Evolutionary conservation across 495 filamentous ascomycete genomes (phyloP).

Genomic region (Trichoderma gamsii): DNA sequence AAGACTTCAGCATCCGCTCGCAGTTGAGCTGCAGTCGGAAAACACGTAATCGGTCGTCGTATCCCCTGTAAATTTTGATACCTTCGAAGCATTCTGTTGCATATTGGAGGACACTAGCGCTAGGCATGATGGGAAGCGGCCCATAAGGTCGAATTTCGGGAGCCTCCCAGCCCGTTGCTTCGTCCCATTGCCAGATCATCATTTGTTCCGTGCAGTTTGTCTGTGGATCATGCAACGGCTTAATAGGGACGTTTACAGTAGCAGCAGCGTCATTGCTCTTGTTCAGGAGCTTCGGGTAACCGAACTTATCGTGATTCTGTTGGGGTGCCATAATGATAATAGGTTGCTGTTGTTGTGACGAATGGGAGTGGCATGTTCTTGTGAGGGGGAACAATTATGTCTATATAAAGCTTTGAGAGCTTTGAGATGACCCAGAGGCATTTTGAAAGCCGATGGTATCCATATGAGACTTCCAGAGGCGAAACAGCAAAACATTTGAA

Average conservation of each 20-base stretch:
- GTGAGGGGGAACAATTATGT: background rate
- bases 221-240: slow-evolving; percentile 18
- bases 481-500: too few relatives aligned
- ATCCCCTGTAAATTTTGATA: slow-evolving; percentile 78
- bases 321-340: background rate
- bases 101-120: slow-evolving; percentile 78
- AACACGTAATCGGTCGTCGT: slow-evolving; percentile 72
- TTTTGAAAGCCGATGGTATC: too few relatives aligned
- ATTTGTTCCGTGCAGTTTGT: slow-evolving; percentile 84
- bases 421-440: too few relatives aligned
- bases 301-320: background rate
- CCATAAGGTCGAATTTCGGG: slow-evolving; percentile 76
- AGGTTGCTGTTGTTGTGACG: background rate
- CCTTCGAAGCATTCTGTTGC: slow-evolving; percentile 92
- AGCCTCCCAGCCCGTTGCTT: slow-evolving; percentile 62
- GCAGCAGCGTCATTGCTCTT: background rate
- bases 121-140: slow-evolving; percentile 75
- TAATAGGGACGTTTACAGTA: background rate
- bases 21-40: slow-evolving; percentile 80
- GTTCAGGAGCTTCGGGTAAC: background rate
- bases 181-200: slow-evolving; percentile 70
- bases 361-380: background rate
- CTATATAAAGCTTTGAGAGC: too few relatives aligned
- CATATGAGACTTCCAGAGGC: too few relatives aligned
- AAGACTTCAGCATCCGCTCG: slow-evolving; percentile 65